Conservation (phyloP, 306 rosid species). For the Quercus rubra region DNA sequence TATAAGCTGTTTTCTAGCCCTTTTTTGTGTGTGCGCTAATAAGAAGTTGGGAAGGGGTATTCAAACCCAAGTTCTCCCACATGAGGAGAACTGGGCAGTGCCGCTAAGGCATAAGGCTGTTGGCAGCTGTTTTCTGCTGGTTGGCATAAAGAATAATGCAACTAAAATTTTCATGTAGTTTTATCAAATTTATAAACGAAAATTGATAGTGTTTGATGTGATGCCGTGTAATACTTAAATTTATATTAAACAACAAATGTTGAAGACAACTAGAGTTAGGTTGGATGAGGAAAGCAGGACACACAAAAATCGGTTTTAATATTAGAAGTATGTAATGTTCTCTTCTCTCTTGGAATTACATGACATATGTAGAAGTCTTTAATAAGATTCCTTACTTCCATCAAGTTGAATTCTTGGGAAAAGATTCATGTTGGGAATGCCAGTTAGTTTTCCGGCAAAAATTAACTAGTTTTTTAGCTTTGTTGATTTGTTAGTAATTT, state of each 20-base stretch:
- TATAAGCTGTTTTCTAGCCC: too few species aligned
- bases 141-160: slow-evolving; percentile 3
- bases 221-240: neutral
- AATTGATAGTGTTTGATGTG: neutral
- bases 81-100: too few species aligned
- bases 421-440: neutral
- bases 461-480: neutral
- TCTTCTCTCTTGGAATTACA: neutral
- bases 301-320: neutral
- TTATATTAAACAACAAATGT: neutral
- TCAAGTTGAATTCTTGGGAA: too few species aligned
- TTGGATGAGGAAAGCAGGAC: neutral
- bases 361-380: neutral
- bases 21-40: too few species aligned
- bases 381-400: neutral
- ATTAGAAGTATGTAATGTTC: neutral
- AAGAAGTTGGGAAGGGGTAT: too few species aligned
- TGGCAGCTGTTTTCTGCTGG: neutral
- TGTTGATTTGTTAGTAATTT: neutral
- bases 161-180: neutral
- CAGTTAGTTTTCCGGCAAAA: neutral
- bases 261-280: neutral
- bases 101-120: too few species aligned
- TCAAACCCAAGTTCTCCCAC: too few species aligned
- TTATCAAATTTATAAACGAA: neutral